Conservation (phyloP, 805 yeast genomes). For the Saccharomycopsis vini region DNA sequence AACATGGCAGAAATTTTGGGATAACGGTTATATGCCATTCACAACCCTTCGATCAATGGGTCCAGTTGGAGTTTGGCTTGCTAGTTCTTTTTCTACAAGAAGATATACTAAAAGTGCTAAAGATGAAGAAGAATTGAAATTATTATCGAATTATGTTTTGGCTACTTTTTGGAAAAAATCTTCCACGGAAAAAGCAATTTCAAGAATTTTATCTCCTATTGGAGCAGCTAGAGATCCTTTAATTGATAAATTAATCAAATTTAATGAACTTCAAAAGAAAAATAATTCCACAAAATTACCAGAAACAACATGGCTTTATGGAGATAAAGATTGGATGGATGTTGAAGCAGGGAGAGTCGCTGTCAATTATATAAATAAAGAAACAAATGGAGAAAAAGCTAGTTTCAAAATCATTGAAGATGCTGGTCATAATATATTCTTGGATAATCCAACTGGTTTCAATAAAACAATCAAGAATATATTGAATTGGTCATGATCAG, state of each 20-base stretch:
- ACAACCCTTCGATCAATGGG: slow-evolving; percentile 22
- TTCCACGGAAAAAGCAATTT: slow-evolving; percentile 20
- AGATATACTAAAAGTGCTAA: slow-evolving; percentile 23
- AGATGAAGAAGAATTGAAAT: slow-evolving; percentile 24
- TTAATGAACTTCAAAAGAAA: slow-evolving; percentile 21
- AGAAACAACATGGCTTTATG: slow-evolving; percentile 39
- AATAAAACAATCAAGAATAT: slow-evolving; percentile 35
- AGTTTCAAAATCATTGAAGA: slow-evolving; percentile 32
- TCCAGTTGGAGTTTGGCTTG: slow-evolving; percentile 28
- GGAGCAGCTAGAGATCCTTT: slow-evolving; percentile 59
- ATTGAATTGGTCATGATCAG: slow-evolving; percentile 23
- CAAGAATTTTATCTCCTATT: slow-evolving; percentile 34
- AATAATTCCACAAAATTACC: background rate
- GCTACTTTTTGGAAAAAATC: slow-evolving; percentile 24
- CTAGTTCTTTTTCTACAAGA: slow-evolving; percentile 24
- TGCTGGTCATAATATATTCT: slow-evolving; percentile 70
- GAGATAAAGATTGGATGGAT: slow-evolving; percentile 71
- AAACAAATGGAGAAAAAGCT: slow-evolving; percentile 16
- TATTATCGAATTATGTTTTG: slow-evolving; percentile 28
- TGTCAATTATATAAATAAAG: slow-evolving; percentile 8
- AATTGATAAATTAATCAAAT: slow-evolving; percentile 41
- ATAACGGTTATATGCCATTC: slow-evolving; percentile 26
- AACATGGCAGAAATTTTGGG: too few species aligned
- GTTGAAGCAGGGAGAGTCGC: slow-evolving; percentile 38
- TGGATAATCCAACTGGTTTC: slow-evolving; percentile 54